Evolutionary conservation across 2,329 filamentous ascomycete species (phyloP), one percentile per base, ranked within the genome.

Genomic region (Aspergillus tanneri): DNA sequence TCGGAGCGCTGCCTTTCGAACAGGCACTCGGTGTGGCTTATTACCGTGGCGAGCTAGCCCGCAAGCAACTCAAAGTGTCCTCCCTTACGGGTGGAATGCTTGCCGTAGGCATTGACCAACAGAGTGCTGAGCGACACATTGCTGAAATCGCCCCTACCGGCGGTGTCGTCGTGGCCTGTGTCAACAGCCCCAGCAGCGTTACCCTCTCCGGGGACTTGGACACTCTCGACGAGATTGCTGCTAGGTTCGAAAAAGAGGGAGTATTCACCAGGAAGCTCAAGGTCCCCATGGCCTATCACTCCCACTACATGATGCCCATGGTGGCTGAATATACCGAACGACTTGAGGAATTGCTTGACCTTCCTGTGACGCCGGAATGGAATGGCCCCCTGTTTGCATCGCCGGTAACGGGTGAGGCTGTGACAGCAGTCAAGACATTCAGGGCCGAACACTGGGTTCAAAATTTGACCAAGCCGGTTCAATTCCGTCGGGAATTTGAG

Each of bases 231-330:
- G 50, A 43, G n/a, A 36, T 60, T 1, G 45, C 57, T 21, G 43
- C 30, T 16, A 50, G 50, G 0, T 27, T 60, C 12, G 46, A 54
- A 11, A 55, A 54, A 23, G 53, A 54, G 22, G 53, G 56, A 2
- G 52, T 63, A 14, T 63, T 68, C 41, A 61, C 60, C 3, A 58
- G 65, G 3, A 45, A 47, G 24, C 50, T 68, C 7, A 57, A 55
- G 32, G 59, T 63, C 1, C 58, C 54, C 8, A 44, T 35, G 22
- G 64, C 64, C 3, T 68, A 68, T 35, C 65, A 68, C 39, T 67
- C 64, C 3, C 52, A 50, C 4, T 62, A 66, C 21, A 66, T 68
- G 63, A 46, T 46, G 43, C 2, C 22, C 4, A 16, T 18, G 2
- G 11, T 46, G 2, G 43, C 23, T 3, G n/a, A 11, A 2, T 46